A percentile compares a stretch with the other conserved stretches of the same genome.
These are phyloP conservation scores for Euphorbia lathyris DNA, from an alignment of 345 rosid genomes.

Conservation along the genomic window DNA sequence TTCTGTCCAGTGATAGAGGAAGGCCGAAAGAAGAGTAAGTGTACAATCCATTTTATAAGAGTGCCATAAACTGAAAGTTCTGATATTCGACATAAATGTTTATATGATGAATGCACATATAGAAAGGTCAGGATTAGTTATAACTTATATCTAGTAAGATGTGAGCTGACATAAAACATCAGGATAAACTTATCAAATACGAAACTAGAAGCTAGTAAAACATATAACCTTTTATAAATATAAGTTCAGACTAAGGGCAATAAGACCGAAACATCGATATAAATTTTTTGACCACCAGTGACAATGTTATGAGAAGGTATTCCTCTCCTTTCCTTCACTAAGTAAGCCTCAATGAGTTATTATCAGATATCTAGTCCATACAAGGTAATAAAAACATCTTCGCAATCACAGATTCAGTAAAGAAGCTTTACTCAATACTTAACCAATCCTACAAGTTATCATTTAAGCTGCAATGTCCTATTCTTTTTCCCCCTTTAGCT, in stretches of 20 bases:
- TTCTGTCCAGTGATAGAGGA: background rate
- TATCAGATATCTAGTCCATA: background rate
- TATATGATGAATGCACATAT: background rate
- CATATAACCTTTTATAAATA: background rate
- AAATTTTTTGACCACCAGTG: background rate
- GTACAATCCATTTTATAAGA: background rate
- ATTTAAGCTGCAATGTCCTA: background rate
- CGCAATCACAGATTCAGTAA: background rate
- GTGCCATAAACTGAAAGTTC: background rate
- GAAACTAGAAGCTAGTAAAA: too few relatives aligned
- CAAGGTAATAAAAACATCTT: background rate
- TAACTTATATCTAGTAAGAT: background rate
- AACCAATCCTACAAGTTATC: background rate
- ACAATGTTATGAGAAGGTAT: background rate
- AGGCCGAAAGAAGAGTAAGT: background rate
- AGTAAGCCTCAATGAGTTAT: background rate
- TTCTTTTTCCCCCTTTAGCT: background rate
- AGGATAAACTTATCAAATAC: background rate
- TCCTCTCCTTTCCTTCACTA: slow-evolving; percentile 8
- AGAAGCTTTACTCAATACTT: background rate
- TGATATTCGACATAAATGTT: slow-evolving; percentile 1
- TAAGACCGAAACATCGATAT: background rate
- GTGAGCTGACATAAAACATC: background rate
- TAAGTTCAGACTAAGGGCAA: background rate
- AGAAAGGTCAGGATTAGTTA: background rate